Evolutionary conservation across 345 rosid species (phyloP), one percentile per base, ranked within the genome.

Genomic region (Rhizophora mangle): DNA sequence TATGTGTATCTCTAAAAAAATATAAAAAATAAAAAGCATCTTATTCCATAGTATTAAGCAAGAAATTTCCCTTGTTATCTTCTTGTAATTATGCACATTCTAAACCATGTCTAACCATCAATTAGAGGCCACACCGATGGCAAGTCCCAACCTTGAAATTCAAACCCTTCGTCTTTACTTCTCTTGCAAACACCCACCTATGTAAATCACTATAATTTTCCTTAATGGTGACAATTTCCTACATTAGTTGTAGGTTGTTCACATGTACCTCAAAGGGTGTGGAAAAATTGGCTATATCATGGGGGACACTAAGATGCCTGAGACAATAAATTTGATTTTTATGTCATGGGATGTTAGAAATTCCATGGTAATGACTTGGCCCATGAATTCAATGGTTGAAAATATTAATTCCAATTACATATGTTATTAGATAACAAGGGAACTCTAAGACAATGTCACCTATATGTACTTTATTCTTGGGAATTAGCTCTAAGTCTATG

Each of bases 341-440:
- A 39, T 63, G 15, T 57, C n/a, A 0, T 71, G 43, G 62, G 64
- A 71, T 37, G 47, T 21, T 22, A 24, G 64, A 39, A 72, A 72
- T 63, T 72, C 69, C 27, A 43, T 72, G 69, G 63, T 64, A 3
- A 72, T 72, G 76, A 57, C 70, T 18, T 65, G 56, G 51, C 47
- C 65, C 6, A 49, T 65, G 26, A 72, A 72, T 15, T 64, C 37
- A 4, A 59, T 65, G 66, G 60, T 47, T 3, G 51, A 59, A 7
- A 63, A 72, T 0, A 65, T 72, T 15, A 52, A 61, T 6, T 46
- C 65, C 5, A 72, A 62, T 24, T 52, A 65, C 20, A 47, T 66
- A 39, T 59, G 66, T 18, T 56, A 58, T 22, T 8, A 26, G 2
- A 72, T 36, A 9, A 54, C 64, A 2, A 49, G 66, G 31, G 76